Percentiles rank a stretch among this genome's conserved stretches.
phyloP scores from a whole-genome alignment of 805 yeast species.

The Pichia paraexigua region DNA sequence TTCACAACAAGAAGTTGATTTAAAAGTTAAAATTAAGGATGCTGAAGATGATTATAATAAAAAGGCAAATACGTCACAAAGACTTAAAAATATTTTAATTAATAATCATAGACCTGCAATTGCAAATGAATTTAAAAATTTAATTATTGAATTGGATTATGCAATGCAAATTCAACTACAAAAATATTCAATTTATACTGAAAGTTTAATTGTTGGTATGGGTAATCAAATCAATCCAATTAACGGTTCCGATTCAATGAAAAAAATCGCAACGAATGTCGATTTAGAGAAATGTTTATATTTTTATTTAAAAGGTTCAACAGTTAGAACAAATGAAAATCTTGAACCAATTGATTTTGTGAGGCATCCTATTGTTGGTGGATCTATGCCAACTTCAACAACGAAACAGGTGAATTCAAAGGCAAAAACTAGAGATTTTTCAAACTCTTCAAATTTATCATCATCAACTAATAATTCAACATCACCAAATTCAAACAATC shows the following conservation, averaged over 20 bases:
- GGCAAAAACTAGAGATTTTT: not conserved
- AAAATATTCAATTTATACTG: slow-evolving; percentile 82
- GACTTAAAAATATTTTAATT: slow-evolving; percentile 65
- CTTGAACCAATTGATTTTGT: slow-evolving; percentile 63
- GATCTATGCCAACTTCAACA: slow-evolving; percentile 5
- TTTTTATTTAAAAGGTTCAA: slow-evolving; percentile 41
- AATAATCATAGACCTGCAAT: slow-evolving; percentile 70
- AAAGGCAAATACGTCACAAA: slow-evolving; percentile 65
- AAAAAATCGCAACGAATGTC: slow-evolving; percentile 62
- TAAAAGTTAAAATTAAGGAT: slow-evolving; percentile 65
- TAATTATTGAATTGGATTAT: slow-evolving; percentile 79
- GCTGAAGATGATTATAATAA: slow-evolving; percentile 85
- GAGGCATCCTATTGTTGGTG: slow-evolving; percentile 56
- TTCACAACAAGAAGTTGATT: slow-evolving; percentile 86
- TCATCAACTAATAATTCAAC: not conserved
- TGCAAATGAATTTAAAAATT: slow-evolving; percentile 61
- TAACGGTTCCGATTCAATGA: slow-evolving; percentile 52
- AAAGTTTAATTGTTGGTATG: slow-evolving; percentile 71
- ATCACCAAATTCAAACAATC: not conserved
- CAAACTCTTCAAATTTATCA: not conserved
- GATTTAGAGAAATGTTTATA: slow-evolving; percentile 81
- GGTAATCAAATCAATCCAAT: slow-evolving; percentile 82
- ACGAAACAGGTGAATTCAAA: not conserved
- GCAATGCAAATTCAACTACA: slow-evolving; percentile 85
- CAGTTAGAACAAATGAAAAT: slow-evolving; percentile 26